Evolutionary conservation across 352 stramenopile species (phyloP).

Genomic region (Saprolegnia diclina): DNA sequence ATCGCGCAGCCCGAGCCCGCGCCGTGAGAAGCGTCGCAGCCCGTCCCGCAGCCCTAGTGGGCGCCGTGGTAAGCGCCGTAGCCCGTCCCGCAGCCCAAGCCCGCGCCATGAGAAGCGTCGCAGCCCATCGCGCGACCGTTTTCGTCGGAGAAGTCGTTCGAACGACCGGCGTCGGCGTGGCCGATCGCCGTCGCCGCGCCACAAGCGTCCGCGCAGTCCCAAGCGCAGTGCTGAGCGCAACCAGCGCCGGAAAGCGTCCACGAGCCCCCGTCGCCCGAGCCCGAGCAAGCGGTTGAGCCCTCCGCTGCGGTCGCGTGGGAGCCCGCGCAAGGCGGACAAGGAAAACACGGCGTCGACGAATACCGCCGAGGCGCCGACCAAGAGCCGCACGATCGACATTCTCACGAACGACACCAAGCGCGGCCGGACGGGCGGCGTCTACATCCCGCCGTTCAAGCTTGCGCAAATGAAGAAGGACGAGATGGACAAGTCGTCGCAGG

Average conservation of each 20-base stretch:
- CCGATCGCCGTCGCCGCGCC: neutral
- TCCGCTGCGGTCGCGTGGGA: neutral
- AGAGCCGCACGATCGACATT: conserved; percentile 30
- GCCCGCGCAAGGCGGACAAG: neutral
- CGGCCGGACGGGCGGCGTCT: conserved; percentile 85
- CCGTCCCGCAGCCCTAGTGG: neutral
- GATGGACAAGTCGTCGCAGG: conserved; percentile 53
- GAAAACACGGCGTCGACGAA: conserved; percentile 12
- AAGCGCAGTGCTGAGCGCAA: neutral
- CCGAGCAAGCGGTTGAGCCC: neutral
- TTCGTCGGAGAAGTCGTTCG: neutral
- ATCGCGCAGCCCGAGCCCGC: neutral
- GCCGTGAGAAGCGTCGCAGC: neutral
- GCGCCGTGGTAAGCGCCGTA: neutral
- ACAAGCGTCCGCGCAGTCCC: neutral
- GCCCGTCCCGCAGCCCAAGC: neutral
- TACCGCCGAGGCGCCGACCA: conserved; percentile 21
- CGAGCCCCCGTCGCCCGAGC: neutral
- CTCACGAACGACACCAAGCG: conserved; percentile 37
- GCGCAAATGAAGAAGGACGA: conserved; percentile 61
- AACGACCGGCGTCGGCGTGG: conserved; percentile 1
- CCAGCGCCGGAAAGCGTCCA: neutral
- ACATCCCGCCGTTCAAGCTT: conserved; percentile 90
- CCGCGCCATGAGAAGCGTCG: neutral
- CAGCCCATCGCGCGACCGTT: neutral